Evolutionary conservation across 352 stramenopile genomes (phyloP), one percentile per base, ranked within the genome.

Genomic region (Phytophthora quininea): DNA sequence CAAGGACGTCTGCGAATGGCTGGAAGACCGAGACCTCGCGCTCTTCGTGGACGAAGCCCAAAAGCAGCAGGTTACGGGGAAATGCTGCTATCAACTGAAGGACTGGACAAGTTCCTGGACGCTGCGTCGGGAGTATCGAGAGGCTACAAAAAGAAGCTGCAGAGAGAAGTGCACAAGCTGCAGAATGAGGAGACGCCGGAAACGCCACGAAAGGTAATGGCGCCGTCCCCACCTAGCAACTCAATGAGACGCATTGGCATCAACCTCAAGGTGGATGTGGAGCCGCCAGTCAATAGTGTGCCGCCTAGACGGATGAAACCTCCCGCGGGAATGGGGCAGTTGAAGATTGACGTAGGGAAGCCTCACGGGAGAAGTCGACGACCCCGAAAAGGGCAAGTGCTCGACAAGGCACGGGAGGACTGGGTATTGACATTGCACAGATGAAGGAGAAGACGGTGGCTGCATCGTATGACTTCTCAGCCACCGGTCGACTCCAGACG

Each of bases 401-500:
- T n/a, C 66, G 81, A 63, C 77, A 87, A 32, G 67, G 52, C 3
- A 70, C 87, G 11, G 71, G 74, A 11, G 76, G 64, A 29, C 57
- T 95, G 4, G 82, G 90, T 32, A 60, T 95, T 47, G 80, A 93
- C 63, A 89, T 91, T 58, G 47, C 71, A 14, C 73, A 89, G 49
- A 71, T 91, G 0, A 88, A 88, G 60, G 83, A 85, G 38, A 80
- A 79, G 33, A 70, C 73, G 0, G 71, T 93, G 10, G 80, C 80
- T 27, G 83, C 84, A 6, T 93, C 84, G 0, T 95, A 93, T 71
- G 87, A 95, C 60, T 95, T 95, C 45, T 91, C 87, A 4, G 85
- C 84, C 0, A 85, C 87, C 32, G 87, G 87, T 2, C 58, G 83
- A 42, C 62, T 95, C 24, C 84, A 95, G 55, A 93, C 87, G 2